Evolutionary conservation across 2,329 filamentous ascomycete species (phyloP), one percentile per base, ranked within the genome.

Genomic region (Colletotrichum sp.): DNA sequence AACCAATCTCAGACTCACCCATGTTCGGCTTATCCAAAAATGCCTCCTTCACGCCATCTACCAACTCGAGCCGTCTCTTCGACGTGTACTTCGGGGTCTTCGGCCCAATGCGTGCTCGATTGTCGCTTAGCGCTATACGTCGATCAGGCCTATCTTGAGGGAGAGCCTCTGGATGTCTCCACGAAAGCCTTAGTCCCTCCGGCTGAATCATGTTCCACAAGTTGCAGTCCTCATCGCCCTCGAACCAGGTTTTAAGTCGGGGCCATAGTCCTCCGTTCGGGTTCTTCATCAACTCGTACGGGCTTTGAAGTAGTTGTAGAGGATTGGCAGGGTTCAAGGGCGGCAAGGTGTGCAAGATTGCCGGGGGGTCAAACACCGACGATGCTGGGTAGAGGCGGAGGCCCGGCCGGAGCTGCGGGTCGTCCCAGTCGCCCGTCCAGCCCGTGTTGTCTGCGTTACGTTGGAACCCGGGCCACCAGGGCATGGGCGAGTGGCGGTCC

Each of bases 401-500:
- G 2, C 30, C 8, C 34, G 18, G 60, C 32, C 60, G 60, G n/a
- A 16, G 16, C n/a, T 62, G 6, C 6, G 32, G 8, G 24, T 26
- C n/a, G 28, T 61, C 24, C 30, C 55, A 66, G 9, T 43, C 24
- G 26, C 67, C 67, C 16, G 34, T 62, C 34, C 55, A 24, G 6
- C 18, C 66, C 26, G 16, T 21, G 36, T n/a, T 28, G 34, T 18
- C 18, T 15, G 13, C 55, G 56, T 48, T 52, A 6, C 55, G 56
- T 4, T 6, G 34, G 55, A 24, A 66, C 24, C 69, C 72, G 3
- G 62, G 61, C 72, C 72, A 75, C 72, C 72, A 75, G 38, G 72
- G 68, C 72, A 72, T 72, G 68, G 68, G 61, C 36, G 24, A 21
- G 36, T 60, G 24, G 61, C 72, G 72, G 5, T 75, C 72, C 72